Evolutionary conservation across 2,329 filamentous ascomycete genomes (phyloP), one percentile per base, ranked within the genome.

Genomic region (Ophiosphaerella korrae): DNA sequence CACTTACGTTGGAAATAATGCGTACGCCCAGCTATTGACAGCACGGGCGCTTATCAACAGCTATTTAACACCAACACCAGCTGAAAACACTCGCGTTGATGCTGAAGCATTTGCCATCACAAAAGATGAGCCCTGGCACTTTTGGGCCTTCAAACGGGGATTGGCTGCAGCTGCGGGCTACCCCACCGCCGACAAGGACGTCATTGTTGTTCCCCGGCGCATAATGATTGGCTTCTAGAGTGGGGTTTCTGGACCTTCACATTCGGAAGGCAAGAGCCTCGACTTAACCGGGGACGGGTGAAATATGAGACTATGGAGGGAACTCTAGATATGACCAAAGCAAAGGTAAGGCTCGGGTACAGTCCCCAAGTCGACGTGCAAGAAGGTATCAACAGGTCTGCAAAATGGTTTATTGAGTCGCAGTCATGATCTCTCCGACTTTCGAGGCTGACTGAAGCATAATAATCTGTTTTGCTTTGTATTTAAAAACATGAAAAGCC

Each of bases 21-120:
- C 59, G 9, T 29, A 29, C 26, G 26, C 26, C 26, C 26, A 29
- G 26, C 26, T 29, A 29, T 29, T 29, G 9, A 29, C 26, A 11
- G 26, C 26, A 29, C 26, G 26, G 5, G 26, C 26, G 26, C 26
- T 29, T 11, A 29, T 29, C 26, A 29, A 29, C 26, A n/a, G 31
- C 26, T 29, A 64, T 26, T 16, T 4, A 18, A 34, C 50, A n/a
- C 7, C 16, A 2, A 33, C 6, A 7, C 24, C 37, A 13, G 35
- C 36, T 23, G 44, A 23, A 24, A 29, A 50, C 11, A 36, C 42
- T 16, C 43, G 45, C 11, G 58, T 64, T 3, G 42, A 57, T 18
- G 60, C 54, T 1, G 60, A 62, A 53, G 57, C 52, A n/a, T 64
- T 64, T 45, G 36, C 48, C 42, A 47, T 64, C 18, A 64, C 50